Evolutionary conservation across 1,139 yeast genomes (phyloP).

Genomic region (Suhomyces kunorum): DNA sequence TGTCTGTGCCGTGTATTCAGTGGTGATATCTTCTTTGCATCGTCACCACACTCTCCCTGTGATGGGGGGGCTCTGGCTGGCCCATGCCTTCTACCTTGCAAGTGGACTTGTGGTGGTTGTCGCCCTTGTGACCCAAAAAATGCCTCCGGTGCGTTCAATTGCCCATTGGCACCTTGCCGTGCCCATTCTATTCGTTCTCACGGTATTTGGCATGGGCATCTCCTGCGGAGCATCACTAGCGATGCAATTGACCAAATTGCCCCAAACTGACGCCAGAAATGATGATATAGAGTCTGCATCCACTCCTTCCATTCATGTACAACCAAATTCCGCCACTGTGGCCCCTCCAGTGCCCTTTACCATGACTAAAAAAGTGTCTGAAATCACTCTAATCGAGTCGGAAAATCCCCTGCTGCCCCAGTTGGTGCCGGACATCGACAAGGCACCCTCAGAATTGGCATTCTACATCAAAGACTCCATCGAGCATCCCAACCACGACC

Average conservation of each 20-base stretch:
- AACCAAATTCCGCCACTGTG: background rate
- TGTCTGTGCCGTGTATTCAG: constrained; percentile 1
- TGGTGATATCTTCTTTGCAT: background rate
- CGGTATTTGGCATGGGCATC: constrained; percentile 12
- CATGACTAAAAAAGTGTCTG: constrained; percentile 16
- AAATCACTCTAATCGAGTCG: constrained; percentile 17
- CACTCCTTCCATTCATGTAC: no score
- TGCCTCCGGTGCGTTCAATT: constrained; percentile 2
- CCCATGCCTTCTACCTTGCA: constrained; percentile 19
- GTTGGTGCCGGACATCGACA: constrained; percentile 10
- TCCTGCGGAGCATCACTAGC: background rate
- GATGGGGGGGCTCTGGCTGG: background rate
- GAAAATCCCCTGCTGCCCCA: constrained; percentile 3
- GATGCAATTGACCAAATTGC: background rate
- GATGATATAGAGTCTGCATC: constrained; percentile 6
- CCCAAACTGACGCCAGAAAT: background rate
- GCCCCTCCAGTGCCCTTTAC: background rate
- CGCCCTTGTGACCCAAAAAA: constrained; percentile 14
- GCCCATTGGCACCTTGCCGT: constrained; percentile 13
- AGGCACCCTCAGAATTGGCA: constrained; percentile 13
- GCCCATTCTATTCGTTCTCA: constrained; percentile 15
- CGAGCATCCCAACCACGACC: constrained; percentile 8
- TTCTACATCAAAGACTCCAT: constrained; percentile 15
- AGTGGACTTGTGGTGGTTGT: constrained; percentile 24
- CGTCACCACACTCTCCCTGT: no score